Percentiles rank a stretch among this genome's conserved stretches.
phyloP scores from a whole-genome alignment of 73 alveolate species.

The Tetrahymena borealis region DNA sequence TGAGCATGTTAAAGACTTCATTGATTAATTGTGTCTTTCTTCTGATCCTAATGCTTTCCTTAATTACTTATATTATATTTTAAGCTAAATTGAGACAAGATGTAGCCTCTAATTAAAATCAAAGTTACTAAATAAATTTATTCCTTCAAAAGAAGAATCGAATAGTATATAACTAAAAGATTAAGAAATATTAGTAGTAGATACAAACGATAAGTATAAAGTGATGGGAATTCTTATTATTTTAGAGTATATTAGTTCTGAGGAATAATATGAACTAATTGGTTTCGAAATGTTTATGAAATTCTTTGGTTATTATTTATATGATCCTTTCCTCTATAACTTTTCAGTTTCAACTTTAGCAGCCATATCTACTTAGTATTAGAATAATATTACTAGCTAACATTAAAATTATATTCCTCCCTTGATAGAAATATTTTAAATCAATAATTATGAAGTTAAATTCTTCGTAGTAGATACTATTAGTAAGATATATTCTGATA shows the following conservation, averaged over 20 bases:
- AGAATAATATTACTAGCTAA: background rate
- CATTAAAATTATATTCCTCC: background rate
- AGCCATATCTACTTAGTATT: background rate
- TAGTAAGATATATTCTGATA: background rate
- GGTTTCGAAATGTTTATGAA: background rate
- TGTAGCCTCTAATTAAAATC: too few species aligned
- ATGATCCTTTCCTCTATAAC: background rate
- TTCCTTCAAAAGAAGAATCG: too few species aligned
- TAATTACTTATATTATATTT: too few species aligned
- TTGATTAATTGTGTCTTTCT: too few species aligned
- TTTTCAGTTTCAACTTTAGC: background rate
- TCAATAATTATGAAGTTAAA: background rate
- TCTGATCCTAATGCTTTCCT: too few species aligned
- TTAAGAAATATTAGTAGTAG: too few species aligned
- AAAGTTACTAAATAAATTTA: too few species aligned
- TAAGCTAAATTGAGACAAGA: too few species aligned
- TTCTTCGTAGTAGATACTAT: background rate
- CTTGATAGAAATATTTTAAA: background rate
- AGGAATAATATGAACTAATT: background rate
- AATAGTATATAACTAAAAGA: too few species aligned
- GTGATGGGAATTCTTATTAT: background rate
- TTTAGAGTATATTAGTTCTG: background rate
- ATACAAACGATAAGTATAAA: background rate
- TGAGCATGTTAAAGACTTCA: too few species aligned
- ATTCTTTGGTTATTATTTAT: background rate